Percentiles rank a stretch among this genome's conserved stretches.
phyloP scores from a whole-genome alignment of 2,329 filamentous ascomycete species.

The Arthrobotrys sinensis region DNA sequence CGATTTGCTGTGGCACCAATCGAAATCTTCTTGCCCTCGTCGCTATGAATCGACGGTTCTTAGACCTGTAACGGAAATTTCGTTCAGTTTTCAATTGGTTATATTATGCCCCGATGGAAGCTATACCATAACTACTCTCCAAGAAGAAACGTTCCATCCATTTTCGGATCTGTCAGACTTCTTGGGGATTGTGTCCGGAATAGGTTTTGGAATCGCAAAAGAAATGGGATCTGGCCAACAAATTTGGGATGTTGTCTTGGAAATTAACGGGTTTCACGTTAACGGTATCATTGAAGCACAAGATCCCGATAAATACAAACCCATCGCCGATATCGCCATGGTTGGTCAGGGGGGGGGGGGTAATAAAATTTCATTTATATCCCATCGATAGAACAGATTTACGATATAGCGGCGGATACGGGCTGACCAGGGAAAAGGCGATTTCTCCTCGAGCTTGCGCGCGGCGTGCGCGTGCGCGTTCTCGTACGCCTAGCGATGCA shows the following conservation, averaged over 20 bases:
- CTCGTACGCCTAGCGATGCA: no score
- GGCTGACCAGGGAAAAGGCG: neutral
- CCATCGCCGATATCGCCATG: neutral
- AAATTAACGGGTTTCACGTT: slow-evolving; percentile 1
- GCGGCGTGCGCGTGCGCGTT: no score
- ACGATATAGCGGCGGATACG: neutral
- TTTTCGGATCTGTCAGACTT: neutral
- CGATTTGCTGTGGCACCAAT: neutral
- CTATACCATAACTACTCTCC: neutral
- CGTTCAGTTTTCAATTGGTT: neutral
- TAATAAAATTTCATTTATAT: neutral
- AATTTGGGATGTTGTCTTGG: neutral
- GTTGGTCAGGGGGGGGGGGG: neutral
- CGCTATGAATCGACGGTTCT: neutral
- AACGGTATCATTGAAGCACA: neutral
- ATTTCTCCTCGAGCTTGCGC: no score
- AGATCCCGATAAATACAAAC: neutral
- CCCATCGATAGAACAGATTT: neutral
- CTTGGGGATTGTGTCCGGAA: neutral
- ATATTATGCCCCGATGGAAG: neutral
- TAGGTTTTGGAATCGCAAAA: neutral
- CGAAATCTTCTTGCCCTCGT: neutral
- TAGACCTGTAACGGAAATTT: neutral
- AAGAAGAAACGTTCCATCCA: neutral
- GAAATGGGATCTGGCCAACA: neutral